A percentile compares a stretch with the other conserved stretches of the same genome.
These are phyloP conservation scores for Volvariella volvacea DNA, from an alignment of 1,284 basidiomycete genomes.

Conservation along the genomic window DNA sequence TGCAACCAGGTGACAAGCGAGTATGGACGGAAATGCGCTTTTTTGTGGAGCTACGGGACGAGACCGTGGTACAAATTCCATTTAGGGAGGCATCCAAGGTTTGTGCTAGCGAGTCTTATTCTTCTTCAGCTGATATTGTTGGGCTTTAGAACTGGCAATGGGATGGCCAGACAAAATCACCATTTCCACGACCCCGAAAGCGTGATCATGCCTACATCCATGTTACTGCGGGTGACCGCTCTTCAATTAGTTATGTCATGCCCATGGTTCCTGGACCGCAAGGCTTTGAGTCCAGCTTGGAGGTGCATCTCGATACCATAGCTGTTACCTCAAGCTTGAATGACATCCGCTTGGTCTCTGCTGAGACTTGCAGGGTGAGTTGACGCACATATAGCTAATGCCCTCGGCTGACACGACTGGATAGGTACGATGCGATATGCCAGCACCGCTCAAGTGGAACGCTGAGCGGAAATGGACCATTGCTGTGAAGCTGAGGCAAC, in stretches of 20 bases:
- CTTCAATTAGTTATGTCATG: conserved; percentile 77
- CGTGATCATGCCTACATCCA: conserved; percentile 71
- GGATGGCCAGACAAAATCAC: conserved; percentile 53
- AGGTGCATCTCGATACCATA: conserved; percentile 80
- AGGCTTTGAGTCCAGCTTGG: conserved; percentile 75
- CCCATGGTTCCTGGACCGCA: conserved; percentile 68
- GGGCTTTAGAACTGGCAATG: conserved; percentile 71
- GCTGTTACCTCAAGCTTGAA: conserved; percentile 80
- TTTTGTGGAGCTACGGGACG: conserved; percentile 73
- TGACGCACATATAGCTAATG: conserved; percentile 6
- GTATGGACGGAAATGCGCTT: conserved; percentile 75
- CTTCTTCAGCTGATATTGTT: conserved; percentile 4
- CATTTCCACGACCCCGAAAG: conserved; percentile 37
- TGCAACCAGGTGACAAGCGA: conserved; percentile 75
- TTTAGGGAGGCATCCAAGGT: conserved; percentile 86
- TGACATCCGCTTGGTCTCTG: conserved; percentile 69
- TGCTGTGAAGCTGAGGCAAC: conserved; percentile 60
- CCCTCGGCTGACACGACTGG: not conserved
- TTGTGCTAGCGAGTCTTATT: conserved; percentile 1
- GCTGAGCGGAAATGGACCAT: conserved; percentile 74
- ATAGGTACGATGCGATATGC: conserved; percentile 60
- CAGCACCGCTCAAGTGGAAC: conserved; percentile 62
- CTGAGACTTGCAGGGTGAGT: conserved; percentile 70
- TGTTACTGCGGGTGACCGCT: conserved; percentile 70
- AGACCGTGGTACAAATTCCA: conserved; percentile 74